A percentile compares a stretch with the other conserved stretches of the same genome.
phyloP scores from a whole-genome alignment of 495 filamentous ascomycete species.

The Xylaria telfairii region DNA sequence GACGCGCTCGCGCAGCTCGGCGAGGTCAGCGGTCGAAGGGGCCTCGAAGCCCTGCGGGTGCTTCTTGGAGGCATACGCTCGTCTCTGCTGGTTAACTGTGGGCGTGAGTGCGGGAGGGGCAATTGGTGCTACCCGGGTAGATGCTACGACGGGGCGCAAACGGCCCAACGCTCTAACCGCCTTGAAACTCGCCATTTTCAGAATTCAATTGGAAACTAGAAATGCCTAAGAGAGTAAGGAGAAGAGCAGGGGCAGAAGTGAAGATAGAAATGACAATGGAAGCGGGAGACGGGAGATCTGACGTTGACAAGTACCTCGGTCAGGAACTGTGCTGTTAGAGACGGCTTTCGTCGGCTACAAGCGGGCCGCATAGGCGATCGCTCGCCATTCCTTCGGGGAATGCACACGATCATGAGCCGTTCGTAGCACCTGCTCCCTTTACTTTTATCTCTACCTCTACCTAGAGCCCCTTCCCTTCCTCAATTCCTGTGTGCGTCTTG shows the following conservation, averaged over 20 bases:
- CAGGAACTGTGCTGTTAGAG: slow-evolving; percentile 15
- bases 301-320: slow-evolving; percentile 7
- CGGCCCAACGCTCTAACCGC: slow-evolving; percentile 41
- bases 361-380: slow-evolving; percentile 36
- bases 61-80: slow-evolving; percentile 71
- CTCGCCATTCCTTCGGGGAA: neutral
- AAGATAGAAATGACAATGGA: neutral
- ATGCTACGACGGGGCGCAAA: slow-evolving; percentile 30
- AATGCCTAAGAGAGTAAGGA: neutral
- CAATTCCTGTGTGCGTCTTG: slow-evolving; percentile 13
- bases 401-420: neutral
- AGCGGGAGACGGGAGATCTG: neutral
- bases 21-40: slow-evolving; percentile 75
- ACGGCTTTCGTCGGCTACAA: slow-evolving; percentile 44
- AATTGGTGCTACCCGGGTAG: slow-evolving; percentile 20
- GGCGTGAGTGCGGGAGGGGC: slow-evolving; percentile 20
- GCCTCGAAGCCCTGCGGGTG: slow-evolving; percentile 84
- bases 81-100: slow-evolving; percentile 43
- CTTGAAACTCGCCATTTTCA: slow-evolving; percentile 39
- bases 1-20: slow-evolving; percentile 86
- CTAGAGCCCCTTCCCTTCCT: neutral
- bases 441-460: neutral
- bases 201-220: slow-evolving; percentile 8
- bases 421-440: neutral
- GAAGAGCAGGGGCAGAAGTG: neutral